These are phyloP conservation scores for Pichia paraexigua DNA, from an alignment of 805 yeast genomes.

Conservation along the genomic window DNA sequence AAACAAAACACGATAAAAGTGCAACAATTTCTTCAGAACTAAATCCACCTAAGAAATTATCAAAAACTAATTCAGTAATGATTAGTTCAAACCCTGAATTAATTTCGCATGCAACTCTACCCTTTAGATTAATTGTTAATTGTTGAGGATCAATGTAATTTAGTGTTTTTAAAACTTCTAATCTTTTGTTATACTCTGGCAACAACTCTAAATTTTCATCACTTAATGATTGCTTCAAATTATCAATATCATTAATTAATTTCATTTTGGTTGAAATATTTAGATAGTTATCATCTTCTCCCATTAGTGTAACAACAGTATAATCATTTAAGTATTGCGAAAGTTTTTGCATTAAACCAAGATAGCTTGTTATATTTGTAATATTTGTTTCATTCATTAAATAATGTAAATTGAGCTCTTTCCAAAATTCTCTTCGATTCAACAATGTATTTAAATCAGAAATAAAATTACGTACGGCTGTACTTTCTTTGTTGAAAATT, in stretches of 20 bases:
- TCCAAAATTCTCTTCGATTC: slow-evolving; percentile 31
- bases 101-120: slow-evolving; percentile 83
- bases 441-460: background rate
- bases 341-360: slow-evolving; percentile 20
- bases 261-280: slow-evolving; percentile 36
- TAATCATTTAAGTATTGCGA: slow-evolving; percentile 23
- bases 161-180: slow-evolving; percentile 68
- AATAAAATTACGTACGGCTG: background rate
- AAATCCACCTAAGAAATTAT: slow-evolving; percentile 86
- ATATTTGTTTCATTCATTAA: slow-evolving; percentile 29
- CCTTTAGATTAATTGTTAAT: slow-evolving; percentile 75
- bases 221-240: slow-evolving; percentile 55
- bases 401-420: slow-evolving; percentile 35
- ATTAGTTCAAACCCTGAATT: slow-evolving; percentile 88
- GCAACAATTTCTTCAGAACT: slow-evolving; percentile 98
- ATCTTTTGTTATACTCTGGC: slow-evolving; percentile 90
- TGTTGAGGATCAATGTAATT: slow-evolving; percentile 65
- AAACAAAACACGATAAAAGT: slow-evolving; percentile 81
- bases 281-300: slow-evolving; percentile 14
- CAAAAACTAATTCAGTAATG: slow-evolving; percentile 80
- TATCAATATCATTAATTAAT: slow-evolving; percentile 43
- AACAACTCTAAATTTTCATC: slow-evolving; percentile 84
- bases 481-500: slow-evolving; percentile 1
- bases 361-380: slow-evolving; percentile 33
- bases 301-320: slow-evolving; percentile 13